Conservation (phyloP, 2,329 filamentous ascomycete species). For the Teratosphaeriaceae sp. region DNA sequence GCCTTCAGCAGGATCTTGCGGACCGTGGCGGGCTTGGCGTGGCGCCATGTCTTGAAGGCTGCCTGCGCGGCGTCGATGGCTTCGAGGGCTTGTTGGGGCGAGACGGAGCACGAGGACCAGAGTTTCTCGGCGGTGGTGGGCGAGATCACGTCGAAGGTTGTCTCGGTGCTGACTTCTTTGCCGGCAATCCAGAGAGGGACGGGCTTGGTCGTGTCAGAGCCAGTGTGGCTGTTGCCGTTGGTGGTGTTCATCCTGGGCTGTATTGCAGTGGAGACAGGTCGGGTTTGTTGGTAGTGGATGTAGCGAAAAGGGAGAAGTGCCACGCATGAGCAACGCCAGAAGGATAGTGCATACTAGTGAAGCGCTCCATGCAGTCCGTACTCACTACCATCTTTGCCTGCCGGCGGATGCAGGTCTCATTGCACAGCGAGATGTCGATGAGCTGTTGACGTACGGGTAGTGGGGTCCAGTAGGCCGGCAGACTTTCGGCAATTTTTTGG, state of each 20-base stretch:
- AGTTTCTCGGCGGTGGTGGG: constrained; percentile 49
- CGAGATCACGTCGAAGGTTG: constrained; percentile 50
- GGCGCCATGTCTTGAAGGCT: constrained; percentile 64
- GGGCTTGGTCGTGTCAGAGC: constrained; percentile 3
- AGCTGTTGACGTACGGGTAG: too few species aligned
- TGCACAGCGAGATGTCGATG: too few species aligned
- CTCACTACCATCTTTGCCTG: too few species aligned
- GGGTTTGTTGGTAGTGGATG: neutral
- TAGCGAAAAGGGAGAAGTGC: neutral
- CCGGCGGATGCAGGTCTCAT: too few species aligned
- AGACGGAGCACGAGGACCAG: constrained; percentile 51
- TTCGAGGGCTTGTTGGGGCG: constrained; percentile 48
- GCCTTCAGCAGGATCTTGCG: constrained; percentile 66
- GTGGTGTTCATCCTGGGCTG: constrained; percentile 7
- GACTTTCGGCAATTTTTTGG: too few species aligned
- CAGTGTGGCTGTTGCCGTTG: constrained; percentile 3
- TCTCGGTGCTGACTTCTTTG: constrained; percentile 40
- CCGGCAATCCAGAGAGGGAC: constrained; percentile 44
- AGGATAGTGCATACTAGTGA: too few species aligned
- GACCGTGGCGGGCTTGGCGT: constrained; percentile 52
- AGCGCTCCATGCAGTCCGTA: too few species aligned
- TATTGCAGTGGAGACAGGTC: too few species aligned
- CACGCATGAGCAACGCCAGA: neutral
- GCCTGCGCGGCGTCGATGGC: constrained; percentile 56
- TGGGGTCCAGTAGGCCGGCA: too few species aligned